These are phyloP conservation scores for Schizothecium vesticola DNA, from an alignment of 495 filamentous ascomycete genomes.

Conservation along the genomic window DNA sequence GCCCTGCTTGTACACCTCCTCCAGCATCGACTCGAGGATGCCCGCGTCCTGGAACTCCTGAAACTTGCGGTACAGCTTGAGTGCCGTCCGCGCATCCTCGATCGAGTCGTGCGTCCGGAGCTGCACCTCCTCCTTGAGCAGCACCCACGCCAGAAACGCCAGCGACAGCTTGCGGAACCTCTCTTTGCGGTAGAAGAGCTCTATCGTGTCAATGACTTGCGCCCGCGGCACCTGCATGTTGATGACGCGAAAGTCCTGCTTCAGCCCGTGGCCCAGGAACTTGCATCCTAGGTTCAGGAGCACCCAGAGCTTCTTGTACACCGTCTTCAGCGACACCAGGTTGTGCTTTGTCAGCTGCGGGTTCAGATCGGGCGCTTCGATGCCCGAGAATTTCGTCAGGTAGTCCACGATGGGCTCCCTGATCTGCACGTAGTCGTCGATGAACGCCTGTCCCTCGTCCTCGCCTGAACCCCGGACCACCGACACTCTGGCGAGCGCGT, in stretches of 20 bases:
- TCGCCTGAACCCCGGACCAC: conserved; percentile 74
- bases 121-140: conserved; percentile 90
- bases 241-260: conserved; percentile 92
- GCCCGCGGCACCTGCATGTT: conserved; percentile 91
- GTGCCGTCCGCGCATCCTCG: conserved; percentile 85
- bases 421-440: conserved; percentile 94
- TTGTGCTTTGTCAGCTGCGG: conserved; percentile 65
- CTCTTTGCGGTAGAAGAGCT: conserved; percentile 71
- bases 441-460: conserved; percentile 76
- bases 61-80: conserved; percentile 86
- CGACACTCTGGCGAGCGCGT: conserved; percentile 82
- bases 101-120: conserved; percentile 84
- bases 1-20: conserved; percentile 75
- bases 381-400: conserved; percentile 86
- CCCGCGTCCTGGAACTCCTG: conserved; percentile 82
- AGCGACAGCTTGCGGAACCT: conserved; percentile 73
- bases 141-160: conserved; percentile 78
- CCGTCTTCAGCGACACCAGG: conserved; percentile 79
- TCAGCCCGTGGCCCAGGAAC: conserved; percentile 89
- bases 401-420: conserved; percentile 93
- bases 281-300: conserved; percentile 88
- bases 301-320: conserved; percentile 97
- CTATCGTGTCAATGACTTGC: conserved; percentile 89
- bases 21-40: conserved; percentile 67
- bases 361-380: conserved; percentile 79